Evolutionary conservation across 2,329 filamentous ascomycete genomes (phyloP), one percentile per base, ranked within the genome.

Genomic region (Cladophialophora yegresii): DNA sequence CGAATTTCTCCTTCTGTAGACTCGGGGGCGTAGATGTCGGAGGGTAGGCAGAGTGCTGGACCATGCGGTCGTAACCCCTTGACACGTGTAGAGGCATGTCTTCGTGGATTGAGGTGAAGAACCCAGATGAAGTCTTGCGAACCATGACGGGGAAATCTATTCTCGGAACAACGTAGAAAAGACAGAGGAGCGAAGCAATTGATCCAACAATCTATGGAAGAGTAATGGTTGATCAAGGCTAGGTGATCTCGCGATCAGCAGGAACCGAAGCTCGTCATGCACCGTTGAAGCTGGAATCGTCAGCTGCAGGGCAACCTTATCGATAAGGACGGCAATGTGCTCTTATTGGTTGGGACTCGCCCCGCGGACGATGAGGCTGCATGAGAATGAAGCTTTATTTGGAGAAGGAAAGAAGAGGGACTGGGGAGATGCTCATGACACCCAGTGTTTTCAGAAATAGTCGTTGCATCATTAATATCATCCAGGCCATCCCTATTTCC

Each of bases 71-170:
- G 54, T 70, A 71, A 57, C 69, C 68, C 54, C 67, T 61, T 63
- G 69, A 61, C 20, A 70, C 64, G 51, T 66, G 67, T 26, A 68
- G 65, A 20, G 70, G 70, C 8, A 69, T 32, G 47, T 71, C 66
- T 56, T 71, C 69, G 23, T 69, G 64, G 22, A 68, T 67, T 16
- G 68, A 69, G 43, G 62, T 63, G 55, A 69, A 69, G 61, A 72
- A 71, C 7, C 69, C 70, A 20, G 68, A 70, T 8, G 70, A 67
- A 10, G 69, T 72, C 61, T 72, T 72, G 56, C 69, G 68, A 47
- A 72, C 70, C 70, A 72, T 72, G 61, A n/a, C 67, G 65, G 50
- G 12, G 4, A 13, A 26, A 6, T 54, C 54, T 45, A 43, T 22
- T 40, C 33, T 56, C n/a, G 28, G 26, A 45, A 32, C 3, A 4